Conservation (phyloP, 2,329 filamentous ascomycete species). For the Cladosporium oxysporum region DNA sequence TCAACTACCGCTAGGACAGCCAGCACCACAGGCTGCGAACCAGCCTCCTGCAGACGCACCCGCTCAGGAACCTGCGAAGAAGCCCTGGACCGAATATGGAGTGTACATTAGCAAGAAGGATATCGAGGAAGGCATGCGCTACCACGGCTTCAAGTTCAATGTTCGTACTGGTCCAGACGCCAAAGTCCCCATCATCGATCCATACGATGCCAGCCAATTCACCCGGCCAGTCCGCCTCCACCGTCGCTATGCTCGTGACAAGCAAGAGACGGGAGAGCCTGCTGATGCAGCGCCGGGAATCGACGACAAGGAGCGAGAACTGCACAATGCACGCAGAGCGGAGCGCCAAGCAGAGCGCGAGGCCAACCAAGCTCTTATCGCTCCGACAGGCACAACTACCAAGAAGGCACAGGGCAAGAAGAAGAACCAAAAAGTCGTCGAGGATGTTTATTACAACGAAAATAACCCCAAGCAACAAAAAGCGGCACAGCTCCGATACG, state of each 20-base stretch:
- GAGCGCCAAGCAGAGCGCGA: conserved; percentile 85
- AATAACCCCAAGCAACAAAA: conserved; percentile 72
- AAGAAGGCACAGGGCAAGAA: conserved; percentile 58
- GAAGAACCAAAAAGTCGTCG: conserved; percentile 75
- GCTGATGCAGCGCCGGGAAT: conserved; percentile 40
- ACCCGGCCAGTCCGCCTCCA: conserved; percentile 85
- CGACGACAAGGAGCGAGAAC: conserved; percentile 67
- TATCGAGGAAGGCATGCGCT: conserved; percentile 74
- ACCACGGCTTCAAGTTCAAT: conserved; percentile 84
- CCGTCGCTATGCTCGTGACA: conserved; percentile 77
- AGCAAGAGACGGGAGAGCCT: conserved; percentile 44
- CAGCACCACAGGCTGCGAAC: not conserved
- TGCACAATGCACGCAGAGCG: conserved; percentile 61
- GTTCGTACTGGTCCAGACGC: conserved; percentile 47
- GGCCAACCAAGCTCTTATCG: conserved; percentile 87
- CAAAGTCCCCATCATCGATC: conserved; percentile 47
- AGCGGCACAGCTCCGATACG: conserved; percentile 69
- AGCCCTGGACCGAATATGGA: conserved; percentile 1
- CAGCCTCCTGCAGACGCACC: not conserved
- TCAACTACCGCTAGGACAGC: not conserved
- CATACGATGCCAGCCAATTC: conserved; percentile 79
- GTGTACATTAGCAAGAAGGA: conserved; percentile 74
- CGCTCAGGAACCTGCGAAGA: not conserved
- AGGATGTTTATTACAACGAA: conserved; percentile 82
- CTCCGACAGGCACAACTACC: conserved; percentile 70